Conservation (phyloP, 176 grass and related monocot genomes). For the Cocos nucifera region DNA sequence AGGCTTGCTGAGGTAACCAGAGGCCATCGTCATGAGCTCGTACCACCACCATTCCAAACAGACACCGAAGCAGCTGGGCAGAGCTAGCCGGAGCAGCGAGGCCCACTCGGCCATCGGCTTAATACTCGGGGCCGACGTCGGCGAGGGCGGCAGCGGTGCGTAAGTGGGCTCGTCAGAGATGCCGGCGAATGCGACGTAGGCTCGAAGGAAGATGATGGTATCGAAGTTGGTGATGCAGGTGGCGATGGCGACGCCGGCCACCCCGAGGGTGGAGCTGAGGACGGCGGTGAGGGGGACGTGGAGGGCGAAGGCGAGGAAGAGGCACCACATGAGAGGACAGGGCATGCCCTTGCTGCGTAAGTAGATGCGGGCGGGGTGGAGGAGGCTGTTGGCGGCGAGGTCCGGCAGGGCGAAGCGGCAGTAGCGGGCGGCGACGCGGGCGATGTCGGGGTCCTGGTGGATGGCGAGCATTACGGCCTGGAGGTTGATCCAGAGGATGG, state of each 20-base stretch:
- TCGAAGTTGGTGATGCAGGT: conserved; percentile 8
- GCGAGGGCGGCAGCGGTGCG: neutral
- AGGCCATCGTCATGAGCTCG: conserved; percentile 19
- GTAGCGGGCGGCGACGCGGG: conserved; percentile 4
- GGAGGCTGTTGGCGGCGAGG: conserved; percentile 12
- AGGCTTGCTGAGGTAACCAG: conserved; percentile 13
- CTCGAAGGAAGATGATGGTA: conserved; percentile 3
- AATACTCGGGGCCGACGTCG: neutral
- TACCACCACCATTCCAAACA: conserved; percentile 27
- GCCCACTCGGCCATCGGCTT: conserved; percentile 8
- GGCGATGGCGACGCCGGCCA: conserved; percentile 15
- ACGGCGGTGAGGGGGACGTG: conserved; percentile 9
- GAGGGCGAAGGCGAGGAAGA: conserved; percentile 1
- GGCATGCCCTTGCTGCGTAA: conserved; percentile 13
- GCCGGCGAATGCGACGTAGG: neutral
- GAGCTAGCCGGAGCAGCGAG: conserved; percentile 8
- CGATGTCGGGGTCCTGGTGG: conserved; percentile 18
- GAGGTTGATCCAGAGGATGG: conserved; percentile 14
- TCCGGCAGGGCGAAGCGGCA: conserved; percentile 14
- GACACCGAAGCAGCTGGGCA: conserved; percentile 19
- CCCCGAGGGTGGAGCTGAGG: conserved; percentile 12
- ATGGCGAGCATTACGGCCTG: neutral
- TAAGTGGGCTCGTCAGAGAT: neutral
- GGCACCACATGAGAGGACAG: conserved; percentile 14
- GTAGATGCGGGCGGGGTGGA: conserved; percentile 16